Evolutionary conservation across 2,329 filamentous ascomycete genomes (phyloP).

Genomic region (Aspergillus brunneoviolaceus): DNA sequence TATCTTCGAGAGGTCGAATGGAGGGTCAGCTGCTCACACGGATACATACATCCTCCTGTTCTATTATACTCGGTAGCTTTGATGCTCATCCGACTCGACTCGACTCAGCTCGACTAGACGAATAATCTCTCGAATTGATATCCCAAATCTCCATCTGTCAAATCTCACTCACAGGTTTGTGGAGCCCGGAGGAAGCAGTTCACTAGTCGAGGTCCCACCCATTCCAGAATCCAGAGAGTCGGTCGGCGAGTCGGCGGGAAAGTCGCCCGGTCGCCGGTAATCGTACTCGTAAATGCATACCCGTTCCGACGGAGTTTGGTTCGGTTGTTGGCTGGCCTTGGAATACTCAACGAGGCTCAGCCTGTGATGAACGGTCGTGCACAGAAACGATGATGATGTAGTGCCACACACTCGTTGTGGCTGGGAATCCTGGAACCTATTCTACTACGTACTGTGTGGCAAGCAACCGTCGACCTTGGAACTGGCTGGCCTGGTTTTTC

Average conservation of each 20-base stretch:
- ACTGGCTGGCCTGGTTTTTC: background rate
- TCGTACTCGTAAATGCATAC: background rate
- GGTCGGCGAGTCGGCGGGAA: background rate
- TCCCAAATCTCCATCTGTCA: no score
- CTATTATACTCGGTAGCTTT: no score
- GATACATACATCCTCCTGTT: no score
- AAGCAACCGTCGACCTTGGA: background rate
- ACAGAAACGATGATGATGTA: no score
- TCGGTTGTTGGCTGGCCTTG: no score
- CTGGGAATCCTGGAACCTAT: background rate
- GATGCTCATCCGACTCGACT: no score
- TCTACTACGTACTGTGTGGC: background rate
- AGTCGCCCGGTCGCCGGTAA: background rate
- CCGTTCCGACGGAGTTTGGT: background rate
- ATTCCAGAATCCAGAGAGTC: background rate
- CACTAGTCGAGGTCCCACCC: background rate
- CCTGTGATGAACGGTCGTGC: background rate
- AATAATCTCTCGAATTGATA: background rate
- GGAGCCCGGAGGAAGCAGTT: background rate
- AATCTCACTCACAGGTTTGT: background rate
- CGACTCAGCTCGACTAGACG: background rate
- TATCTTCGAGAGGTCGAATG: no score
- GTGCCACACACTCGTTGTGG: background rate
- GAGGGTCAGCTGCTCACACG: no score
- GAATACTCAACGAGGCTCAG: no score